Evolutionary conservation across 768 basidiomycete genomes (phyloP), one percentile per base, ranked within the genome.

Genomic region (Pisolithus marmoratus): DNA sequence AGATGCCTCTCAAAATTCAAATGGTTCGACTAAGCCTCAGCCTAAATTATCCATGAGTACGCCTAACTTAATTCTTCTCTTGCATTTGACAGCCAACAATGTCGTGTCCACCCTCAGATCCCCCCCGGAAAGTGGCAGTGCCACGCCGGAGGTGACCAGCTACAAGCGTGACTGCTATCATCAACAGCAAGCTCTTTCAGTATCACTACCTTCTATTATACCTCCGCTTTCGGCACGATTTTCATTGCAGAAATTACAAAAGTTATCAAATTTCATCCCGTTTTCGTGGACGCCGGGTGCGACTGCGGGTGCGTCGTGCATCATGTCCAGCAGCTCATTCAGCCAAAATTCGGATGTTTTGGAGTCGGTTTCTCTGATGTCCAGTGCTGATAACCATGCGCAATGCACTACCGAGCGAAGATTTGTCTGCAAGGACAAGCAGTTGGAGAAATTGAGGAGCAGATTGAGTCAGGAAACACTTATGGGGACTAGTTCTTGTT

Each of bases 11-110:
- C 51, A 56, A 60, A 51, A 45, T 37, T 49, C 71, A 77, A 80
- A 83, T 76, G 81, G 83, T 82, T 84, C 81, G 81, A 72, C 72
- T 76, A 74, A 74, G 65, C 76, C 79, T 72, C 74, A 72, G 63
- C 72, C 70, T 66, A 67, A 58, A 59, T 61, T 71, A 64, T 63
- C 69, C 57, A 72, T 71, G 69, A 75, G 83, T 83, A 80, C 76
- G 81, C 80, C 71, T 74, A 72, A 74, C 81, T 79, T 64, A 80
- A 78, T 29, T 70, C 63, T 48, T 64, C 55, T 60, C 64, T 66
- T 67, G 60, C 58, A 42, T 58, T 69, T 60, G 61, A 69, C 67
- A 69, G 67, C 49, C 69, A 62, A 70, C 60, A 55, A 59, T 56
- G 17, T 50, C 46, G 37, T 52, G 24, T 42, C 58, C 58, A 52